phyloP scores from a whole-genome alignment of 2,329 filamentous ascomycete species.

The Fusarium kyushuense region DNA sequence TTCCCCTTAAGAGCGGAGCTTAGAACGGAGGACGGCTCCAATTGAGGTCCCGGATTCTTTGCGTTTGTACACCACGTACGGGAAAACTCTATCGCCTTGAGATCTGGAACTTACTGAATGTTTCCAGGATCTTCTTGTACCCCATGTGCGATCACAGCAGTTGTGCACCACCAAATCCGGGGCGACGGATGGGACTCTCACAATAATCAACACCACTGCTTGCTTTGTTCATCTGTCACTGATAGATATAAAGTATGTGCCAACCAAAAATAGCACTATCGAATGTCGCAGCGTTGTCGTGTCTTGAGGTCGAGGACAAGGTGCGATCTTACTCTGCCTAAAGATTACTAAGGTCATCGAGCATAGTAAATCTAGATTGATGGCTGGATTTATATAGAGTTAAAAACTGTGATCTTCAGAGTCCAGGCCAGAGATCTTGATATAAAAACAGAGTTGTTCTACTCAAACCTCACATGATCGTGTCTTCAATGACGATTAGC shows the following conservation, averaged over 20 bases:
- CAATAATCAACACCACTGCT: no score
- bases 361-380: no score
- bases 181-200: not conserved
- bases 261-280: no score
- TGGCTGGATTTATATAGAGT: not conserved
- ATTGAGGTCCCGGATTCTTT: not conserved
- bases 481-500: accelerated
- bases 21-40: not conserved
- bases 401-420: not conserved
- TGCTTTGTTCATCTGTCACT: no score
- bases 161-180: not conserved
- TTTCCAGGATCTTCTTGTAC: not conserved
- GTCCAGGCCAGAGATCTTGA: not conserved
- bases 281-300: not conserved
- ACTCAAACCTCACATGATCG: not conserved
- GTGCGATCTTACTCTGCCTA: not conserved
- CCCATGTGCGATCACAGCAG: not conserved
- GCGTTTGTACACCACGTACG: not conserved
- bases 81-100: not conserved
- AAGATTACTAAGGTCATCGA: no score
- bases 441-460: not conserved
- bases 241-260: no score
- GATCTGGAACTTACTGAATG: not conserved
- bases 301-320: not conserved
- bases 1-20: no score